Conservation (phyloP, 768 basidiomycete species). For the Mycena latifolia region DNA sequence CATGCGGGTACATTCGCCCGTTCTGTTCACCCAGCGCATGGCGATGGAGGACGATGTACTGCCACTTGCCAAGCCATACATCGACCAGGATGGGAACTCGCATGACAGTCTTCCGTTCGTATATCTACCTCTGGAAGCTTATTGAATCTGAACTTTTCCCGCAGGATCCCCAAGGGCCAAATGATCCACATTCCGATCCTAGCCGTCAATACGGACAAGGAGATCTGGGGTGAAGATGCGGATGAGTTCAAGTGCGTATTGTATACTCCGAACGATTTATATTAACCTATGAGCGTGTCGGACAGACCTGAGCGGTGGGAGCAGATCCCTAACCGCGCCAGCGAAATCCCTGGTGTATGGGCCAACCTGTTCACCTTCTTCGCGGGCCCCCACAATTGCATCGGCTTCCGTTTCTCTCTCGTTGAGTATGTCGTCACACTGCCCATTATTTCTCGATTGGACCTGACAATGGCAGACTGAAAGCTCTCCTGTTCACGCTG, state of each 20-base stretch:
- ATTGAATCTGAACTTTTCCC: background rate
- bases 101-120: constrained; percentile 49
- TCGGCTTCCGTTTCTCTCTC: constrained; percentile 54
- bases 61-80: constrained; percentile 60
- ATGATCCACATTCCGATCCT: no score
- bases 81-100: constrained; percentile 55
- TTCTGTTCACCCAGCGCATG: constrained; percentile 54
- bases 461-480: constrained; percentile 42
- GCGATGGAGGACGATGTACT: constrained; percentile 67
- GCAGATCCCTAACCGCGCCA: constrained; percentile 56
- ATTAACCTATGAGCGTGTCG: background rate
- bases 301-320: constrained; percentile 73
- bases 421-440: constrained; percentile 50
- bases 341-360: constrained; percentile 69
- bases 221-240: constrained; percentile 76
- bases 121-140: background rate
- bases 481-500: constrained; percentile 54
- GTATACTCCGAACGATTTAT: background rate
- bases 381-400: constrained; percentile 72
- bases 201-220: no score
- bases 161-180: constrained; percentile 59
- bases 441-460: background rate
- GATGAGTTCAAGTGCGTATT: constrained; percentile 66
- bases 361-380: constrained; percentile 71
- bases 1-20: constrained; percentile 67